phyloP scores from a whole-genome alignment of 2,329 filamentous ascomycete genomes.

The Xylariaceae sp. region DNA sequence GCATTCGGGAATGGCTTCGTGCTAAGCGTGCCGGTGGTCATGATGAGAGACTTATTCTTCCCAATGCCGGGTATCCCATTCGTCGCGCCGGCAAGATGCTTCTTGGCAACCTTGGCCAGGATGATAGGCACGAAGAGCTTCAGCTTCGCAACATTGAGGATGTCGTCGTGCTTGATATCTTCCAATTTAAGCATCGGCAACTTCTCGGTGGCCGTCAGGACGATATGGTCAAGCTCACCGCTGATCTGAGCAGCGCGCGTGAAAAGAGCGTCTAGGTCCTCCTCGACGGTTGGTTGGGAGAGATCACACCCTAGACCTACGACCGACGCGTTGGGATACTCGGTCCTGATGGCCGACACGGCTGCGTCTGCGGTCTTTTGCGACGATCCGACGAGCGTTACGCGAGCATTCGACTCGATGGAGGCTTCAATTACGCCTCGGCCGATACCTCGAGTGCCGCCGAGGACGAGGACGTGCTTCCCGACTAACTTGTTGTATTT shows the following conservation, averaged over 20 bases:
- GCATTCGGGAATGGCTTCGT: slow-evolving; percentile 20
- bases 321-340: slow-evolving; percentile 16
- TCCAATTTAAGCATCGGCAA: slow-evolving; percentile 20
- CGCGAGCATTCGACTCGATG: slow-evolving; percentile 24
- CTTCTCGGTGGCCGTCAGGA: slow-evolving; percentile 30
- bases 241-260: slow-evolving; percentile 2
- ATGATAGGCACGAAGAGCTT: slow-evolving; percentile 32
- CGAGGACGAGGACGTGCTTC: slow-evolving; percentile 31
- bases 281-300: slow-evolving; percentile 19
- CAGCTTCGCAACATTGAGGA: slow-evolving; percentile 28
- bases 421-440: slow-evolving; percentile 27
- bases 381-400: slow-evolving; percentile 24
- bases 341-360: slow-evolving; percentile 18
- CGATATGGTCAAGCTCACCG: slow-evolving; percentile 27
- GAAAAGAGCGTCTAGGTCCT: slow-evolving; percentile 24
- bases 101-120: slow-evolving; percentile 31
- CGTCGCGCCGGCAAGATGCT: slow-evolving; percentile 23
- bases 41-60: slow-evolving; percentile 20
- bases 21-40: slow-evolving; percentile 27
- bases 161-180: slow-evolving; percentile 25
- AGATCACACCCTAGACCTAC: slow-evolving; percentile 24
- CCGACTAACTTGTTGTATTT: slow-evolving; percentile 30
- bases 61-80: slow-evolving; percentile 1
- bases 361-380: slow-evolving; percentile 19
- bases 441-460: slow-evolving; percentile 28